Evolutionary conservation across 2,329 filamentous ascomycete genomes (phyloP), one percentile per base, ranked within the genome.

Genomic region (Cladosporium oxysporum): DNA sequence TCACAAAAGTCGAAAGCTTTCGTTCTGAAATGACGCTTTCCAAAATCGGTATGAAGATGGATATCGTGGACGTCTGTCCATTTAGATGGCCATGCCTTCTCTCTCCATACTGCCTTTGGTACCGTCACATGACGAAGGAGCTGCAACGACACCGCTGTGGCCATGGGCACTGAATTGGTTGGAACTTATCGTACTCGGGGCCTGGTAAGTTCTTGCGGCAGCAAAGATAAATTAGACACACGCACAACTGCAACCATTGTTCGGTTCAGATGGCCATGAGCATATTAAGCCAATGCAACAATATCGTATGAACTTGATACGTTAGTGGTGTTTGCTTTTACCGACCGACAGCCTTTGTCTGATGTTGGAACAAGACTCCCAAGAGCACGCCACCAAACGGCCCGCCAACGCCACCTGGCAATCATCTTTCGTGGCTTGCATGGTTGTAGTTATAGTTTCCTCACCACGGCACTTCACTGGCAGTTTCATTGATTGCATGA

Each of bases 331-430:
- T 23, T 47, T 3, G 8, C 21, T n/a, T 3, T 5, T 47, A n/a
- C 8, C 8, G n/a, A 23, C n/a, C 8, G n/a, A 23, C 41, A 44
- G 16, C 7, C 41, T n/a, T 18, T n/a, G 37, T 37, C 26, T 33
- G 23, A 63, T 14, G 60, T 53, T 53, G 26, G 23, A 53, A 53
- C 49, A 53, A 53, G 49, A 47, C 41, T 47, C 41, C n/a, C n/a
- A 47, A 47, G 41, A 21, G 49, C 49, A n/a, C 49, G 49, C 49
- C 49, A 53, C 49, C 49, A 16, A 28, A 26, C 49, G 49, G 49
- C 23, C 49, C 49, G 49, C 5, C 49, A 29, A 53, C 49, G 49
- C 49, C 49, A 53, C 49, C 49, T 53, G 49, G 12, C 49, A 53
- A 53, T 53, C 23, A 53, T 29, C 8, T 53, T 29, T 29, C 4